Percentiles rank a stretch among this genome's conserved stretches.
Conservation (phyloP, 1,284 basidiomycete genomes). For the Coriolopsis trogii region DNA sequence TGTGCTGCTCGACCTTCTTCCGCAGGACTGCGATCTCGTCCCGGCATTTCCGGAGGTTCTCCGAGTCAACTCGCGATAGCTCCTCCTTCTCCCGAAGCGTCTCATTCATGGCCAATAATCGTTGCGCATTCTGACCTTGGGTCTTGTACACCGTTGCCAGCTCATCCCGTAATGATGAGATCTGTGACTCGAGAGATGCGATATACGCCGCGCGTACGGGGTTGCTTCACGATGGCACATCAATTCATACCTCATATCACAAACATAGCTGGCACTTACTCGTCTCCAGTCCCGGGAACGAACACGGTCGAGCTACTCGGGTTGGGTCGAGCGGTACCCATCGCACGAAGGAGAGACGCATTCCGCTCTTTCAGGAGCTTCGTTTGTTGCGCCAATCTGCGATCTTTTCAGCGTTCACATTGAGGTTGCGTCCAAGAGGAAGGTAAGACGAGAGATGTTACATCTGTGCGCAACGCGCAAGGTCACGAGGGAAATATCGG, state of each 20-base stretch:
- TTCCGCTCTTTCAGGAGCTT: conserved; percentile 90
- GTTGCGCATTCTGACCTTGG: conserved; percentile 94
- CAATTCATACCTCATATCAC: conserved; percentile 17
- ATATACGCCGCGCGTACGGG: conserved; percentile 87
- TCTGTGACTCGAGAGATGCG: conserved; percentile 89
- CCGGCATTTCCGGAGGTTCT: conserved; percentile 70
- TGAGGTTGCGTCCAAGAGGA: conserved; percentile 17
- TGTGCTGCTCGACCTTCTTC: conserved; percentile 83
- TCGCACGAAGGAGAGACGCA: conserved; percentile 79
- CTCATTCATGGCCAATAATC: conserved; percentile 91
- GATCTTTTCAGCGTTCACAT: conserved; percentile 60
- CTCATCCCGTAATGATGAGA: conserved; percentile 88
- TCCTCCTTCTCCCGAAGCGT: conserved; percentile 92
- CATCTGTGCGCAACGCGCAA: conserved; percentile 10
- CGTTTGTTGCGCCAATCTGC: conserved; percentile 86
- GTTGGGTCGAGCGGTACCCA: conserved; percentile 69
- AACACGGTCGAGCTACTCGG: conserved; percentile 65
- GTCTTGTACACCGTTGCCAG: conserved; percentile 94
- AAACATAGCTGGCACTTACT: conserved; percentile 49
- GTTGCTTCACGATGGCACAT: conserved; percentile 42
- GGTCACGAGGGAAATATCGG: conserved; percentile 3
- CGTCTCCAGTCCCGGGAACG: conserved; percentile 69
- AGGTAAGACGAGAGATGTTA: not conserved
- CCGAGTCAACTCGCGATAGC: conserved; percentile 72
- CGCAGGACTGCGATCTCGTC: conserved; percentile 74